Percentiles rank a stretch among this genome's conserved stretches.
phyloP scores from a whole-genome alignment of 371 early-diverging fungal species.

The Fennellomyces sp. region DNA sequence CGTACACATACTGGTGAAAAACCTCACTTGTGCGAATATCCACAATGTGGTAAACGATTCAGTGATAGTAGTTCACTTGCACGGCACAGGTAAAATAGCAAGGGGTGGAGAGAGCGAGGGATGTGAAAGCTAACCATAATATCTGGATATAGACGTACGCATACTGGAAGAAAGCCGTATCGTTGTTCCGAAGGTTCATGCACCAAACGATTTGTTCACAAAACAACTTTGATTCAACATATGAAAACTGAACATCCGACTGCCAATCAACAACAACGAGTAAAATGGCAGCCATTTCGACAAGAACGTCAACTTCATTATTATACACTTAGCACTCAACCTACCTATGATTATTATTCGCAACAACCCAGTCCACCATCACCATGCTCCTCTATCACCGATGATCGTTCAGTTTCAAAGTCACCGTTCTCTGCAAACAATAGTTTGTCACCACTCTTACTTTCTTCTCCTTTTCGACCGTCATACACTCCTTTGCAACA shows the following conservation, averaged over 20 bases:
- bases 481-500: background rate
- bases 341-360: too few species aligned
- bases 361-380: background rate
- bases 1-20: constrained; percentile 91
- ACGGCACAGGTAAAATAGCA: constrained; percentile 34
- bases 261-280: constrained; percentile 36
- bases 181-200: constrained; percentile 60
- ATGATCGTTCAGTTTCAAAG: background rate
- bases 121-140: background rate
- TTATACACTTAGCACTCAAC: too few species aligned
- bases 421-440: background rate
- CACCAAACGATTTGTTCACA: constrained; percentile 67
- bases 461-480: background rate
- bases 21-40: constrained; percentile 75
- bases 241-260: constrained; percentile 45
- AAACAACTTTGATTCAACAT: constrained; percentile 73
- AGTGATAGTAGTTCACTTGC: constrained; percentile 64
- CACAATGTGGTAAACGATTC: constrained; percentile 79
- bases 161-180: constrained; percentile 75
- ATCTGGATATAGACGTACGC: constrained; percentile 49
- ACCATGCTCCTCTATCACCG: background rate
- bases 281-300: constrained; percentile 47
- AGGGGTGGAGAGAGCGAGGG: background rate
- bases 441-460: background rate
- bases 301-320: constrained; percentile 29